A percentile compares a stretch with the other conserved stretches of the same genome.
phyloP scores from a whole-genome alignment of 257 asterid species.

The Ilex asprella region DNA sequence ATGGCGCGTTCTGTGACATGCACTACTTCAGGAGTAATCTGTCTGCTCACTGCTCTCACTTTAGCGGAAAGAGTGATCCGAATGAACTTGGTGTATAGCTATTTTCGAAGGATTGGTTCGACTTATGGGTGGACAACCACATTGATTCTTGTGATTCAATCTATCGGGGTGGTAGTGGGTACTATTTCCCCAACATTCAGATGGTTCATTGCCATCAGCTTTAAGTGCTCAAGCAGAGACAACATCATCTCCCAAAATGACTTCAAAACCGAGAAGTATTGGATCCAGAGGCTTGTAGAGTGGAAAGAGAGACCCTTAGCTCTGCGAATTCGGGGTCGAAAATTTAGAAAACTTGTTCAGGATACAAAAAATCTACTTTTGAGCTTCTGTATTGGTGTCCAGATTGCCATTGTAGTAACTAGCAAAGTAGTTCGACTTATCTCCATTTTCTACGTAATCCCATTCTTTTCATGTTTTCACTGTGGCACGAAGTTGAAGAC shows the following conservation, averaged over 20 bases:
- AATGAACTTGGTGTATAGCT: not conserved
- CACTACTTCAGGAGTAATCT: not conserved
- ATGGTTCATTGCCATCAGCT: slow-evolving; percentile 6
- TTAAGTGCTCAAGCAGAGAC: not conserved
- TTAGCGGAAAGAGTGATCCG: not conserved
- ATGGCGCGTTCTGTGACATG: not conserved
- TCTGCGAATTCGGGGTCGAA: slow-evolving; percentile 1
- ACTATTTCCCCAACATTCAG: slow-evolving; percentile 2
- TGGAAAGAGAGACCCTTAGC: slow-evolving; percentile 11
- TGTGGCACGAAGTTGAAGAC: not conserved
- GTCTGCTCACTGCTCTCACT: not conserved
- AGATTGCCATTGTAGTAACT: not conserved
- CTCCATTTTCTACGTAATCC: not conserved
- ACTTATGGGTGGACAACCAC: slow-evolving; percentile 9
- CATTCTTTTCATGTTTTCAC: not conserved
- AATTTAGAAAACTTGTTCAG: slow-evolving; percentile 12
- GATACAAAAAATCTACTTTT: not conserved
- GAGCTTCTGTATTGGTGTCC: slow-evolving; percentile 6
- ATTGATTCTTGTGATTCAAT: slow-evolving; percentile 9
- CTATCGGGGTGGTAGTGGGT: slow-evolving; percentile 9
- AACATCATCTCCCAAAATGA: not conserved
- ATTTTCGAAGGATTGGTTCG: not conserved
- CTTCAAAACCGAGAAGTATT: slow-evolving; percentile 8
- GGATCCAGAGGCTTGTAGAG: slow-evolving; percentile 8
- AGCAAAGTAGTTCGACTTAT: slow-evolving; percentile 5